phyloP scores from a whole-genome alignment of 2,329 filamentous ascomycete species.

The Pyrenophora graminea region DNA sequence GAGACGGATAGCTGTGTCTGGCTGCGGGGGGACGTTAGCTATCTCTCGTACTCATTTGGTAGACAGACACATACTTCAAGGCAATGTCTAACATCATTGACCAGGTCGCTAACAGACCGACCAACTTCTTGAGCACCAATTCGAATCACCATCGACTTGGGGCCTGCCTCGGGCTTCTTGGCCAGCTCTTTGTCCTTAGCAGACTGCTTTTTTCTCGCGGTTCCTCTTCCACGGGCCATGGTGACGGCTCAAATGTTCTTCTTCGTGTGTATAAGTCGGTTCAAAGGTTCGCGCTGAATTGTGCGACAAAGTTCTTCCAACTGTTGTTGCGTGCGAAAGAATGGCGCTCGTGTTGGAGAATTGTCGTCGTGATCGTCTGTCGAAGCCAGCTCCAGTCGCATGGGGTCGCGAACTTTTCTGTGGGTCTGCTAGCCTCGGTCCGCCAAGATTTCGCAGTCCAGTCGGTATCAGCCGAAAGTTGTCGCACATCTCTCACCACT shows the following conservation, averaged over 20 bases:
- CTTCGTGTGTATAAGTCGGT: conserved; percentile 2
- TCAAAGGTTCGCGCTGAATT: background rate
- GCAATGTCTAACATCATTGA: conserved; percentile 85
- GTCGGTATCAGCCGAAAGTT: background rate
- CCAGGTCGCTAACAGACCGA: conserved; percentile 86
- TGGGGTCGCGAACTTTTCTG: conserved; percentile 17
- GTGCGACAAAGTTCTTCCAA: background rate
- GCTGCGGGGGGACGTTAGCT: conserved; percentile 42
- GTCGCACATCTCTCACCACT: conserved; percentile 3
- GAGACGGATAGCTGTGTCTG: conserved; percentile 83
- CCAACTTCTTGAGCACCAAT: conserved; percentile 94
- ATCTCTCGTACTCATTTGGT: too few species aligned
- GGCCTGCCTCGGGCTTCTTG: conserved; percentile 68
- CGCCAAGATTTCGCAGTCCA: conserved; percentile 16
- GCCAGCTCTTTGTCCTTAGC: conserved; percentile 36
- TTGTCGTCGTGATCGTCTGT: background rate
- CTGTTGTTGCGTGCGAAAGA: background rate
- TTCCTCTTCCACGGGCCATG: conserved; percentile 40
- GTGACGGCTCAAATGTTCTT: conserved; percentile 12
- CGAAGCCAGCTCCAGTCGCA: conserved; percentile 5
- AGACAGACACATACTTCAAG: conserved; percentile 65
- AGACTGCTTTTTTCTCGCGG: conserved; percentile 42
- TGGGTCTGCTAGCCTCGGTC: conserved; percentile 9
- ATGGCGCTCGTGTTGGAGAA: background rate
- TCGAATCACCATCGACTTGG: conserved; percentile 98